These are phyloP conservation scores for Murraya paniculata DNA, from an alignment of 345 rosid species.

Conservation along the genomic window DNA sequence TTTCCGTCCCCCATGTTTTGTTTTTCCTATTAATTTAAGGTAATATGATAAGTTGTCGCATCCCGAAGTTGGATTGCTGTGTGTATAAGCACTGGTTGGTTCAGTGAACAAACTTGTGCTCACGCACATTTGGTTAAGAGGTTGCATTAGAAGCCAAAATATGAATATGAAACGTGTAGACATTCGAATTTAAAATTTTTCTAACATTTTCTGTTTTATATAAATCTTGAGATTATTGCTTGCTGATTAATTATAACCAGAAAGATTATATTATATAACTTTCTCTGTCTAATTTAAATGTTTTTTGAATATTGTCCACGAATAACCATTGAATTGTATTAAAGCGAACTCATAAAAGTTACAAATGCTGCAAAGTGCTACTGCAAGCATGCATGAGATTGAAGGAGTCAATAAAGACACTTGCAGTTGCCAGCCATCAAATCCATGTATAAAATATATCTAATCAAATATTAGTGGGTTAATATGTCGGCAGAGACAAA, in stretches of 20 bases:
- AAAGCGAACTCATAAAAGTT: no score
- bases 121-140: background rate
- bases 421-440: background rate
- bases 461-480: background rate
- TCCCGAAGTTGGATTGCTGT: slow-evolving; percentile 7
- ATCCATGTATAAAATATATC: no score
- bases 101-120: background rate
- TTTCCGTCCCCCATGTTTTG: background rate
- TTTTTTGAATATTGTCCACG: no score
- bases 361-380: background rate
- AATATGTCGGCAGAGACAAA: background rate
- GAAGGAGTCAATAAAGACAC: background rate
- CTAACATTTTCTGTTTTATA: no score
- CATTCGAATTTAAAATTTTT: no score
- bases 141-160: background rate
- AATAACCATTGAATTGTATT: background rate
- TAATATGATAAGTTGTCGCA: background rate
- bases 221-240: no score
- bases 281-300: no score
- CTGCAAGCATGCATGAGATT: background rate
- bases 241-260: no score
- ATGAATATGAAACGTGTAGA: no score
- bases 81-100: slow-evolving; percentile 1
- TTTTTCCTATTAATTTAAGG: background rate
- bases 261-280: no score